Conservation (phyloP, 2,329 filamentous ascomycete genomes). For the Cladorrhinum sp. region DNA sequence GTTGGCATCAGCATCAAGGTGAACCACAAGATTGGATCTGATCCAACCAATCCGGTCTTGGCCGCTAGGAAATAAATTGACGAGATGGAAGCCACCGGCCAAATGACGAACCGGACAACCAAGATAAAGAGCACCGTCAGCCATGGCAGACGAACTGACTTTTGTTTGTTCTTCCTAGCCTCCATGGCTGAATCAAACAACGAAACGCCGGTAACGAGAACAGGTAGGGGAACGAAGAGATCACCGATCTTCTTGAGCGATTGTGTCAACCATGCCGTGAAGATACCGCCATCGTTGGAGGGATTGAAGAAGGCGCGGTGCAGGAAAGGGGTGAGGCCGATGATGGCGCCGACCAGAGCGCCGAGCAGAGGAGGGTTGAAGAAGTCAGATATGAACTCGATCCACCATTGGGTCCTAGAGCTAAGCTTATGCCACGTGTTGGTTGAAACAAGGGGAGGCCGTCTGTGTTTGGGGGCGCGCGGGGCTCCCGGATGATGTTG, state of each 20-base stretch:
- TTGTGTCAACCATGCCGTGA: constrained; percentile 64
- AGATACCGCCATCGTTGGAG: constrained; percentile 56
- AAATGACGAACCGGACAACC: constrained; percentile 56
- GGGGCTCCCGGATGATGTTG: background rate
- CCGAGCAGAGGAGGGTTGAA: constrained; percentile 62
- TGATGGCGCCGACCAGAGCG: constrained; percentile 53
- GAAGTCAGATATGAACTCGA: constrained; percentile 38
- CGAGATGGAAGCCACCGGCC: constrained; percentile 55
- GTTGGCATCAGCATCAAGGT: constrained; percentile 48
- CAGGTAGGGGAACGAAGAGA: constrained; percentile 62
- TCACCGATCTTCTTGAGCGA: constrained; percentile 60
- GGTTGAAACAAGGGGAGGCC: constrained; percentile 17
- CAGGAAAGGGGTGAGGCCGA: constrained; percentile 58
- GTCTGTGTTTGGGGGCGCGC: constrained; percentile 6
- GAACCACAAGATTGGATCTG: constrained; percentile 66
- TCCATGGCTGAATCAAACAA: constrained; percentile 56
- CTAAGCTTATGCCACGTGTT: constrained; percentile 16
- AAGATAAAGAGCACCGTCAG: constrained; percentile 49
- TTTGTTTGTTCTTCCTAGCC: constrained; percentile 41
- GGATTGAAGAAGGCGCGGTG: constrained; percentile 61
- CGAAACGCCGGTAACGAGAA: constrained; percentile 65
- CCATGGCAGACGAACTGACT: constrained; percentile 43
- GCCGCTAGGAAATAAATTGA: constrained; percentile 54
- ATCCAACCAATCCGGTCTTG: constrained; percentile 47
- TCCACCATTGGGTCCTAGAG: constrained; percentile 23